These are phyloP conservation scores for Fomitopsis serialis DNA, from an alignment of 768 basidiomycete species.

Conservation along the genomic window DNA sequence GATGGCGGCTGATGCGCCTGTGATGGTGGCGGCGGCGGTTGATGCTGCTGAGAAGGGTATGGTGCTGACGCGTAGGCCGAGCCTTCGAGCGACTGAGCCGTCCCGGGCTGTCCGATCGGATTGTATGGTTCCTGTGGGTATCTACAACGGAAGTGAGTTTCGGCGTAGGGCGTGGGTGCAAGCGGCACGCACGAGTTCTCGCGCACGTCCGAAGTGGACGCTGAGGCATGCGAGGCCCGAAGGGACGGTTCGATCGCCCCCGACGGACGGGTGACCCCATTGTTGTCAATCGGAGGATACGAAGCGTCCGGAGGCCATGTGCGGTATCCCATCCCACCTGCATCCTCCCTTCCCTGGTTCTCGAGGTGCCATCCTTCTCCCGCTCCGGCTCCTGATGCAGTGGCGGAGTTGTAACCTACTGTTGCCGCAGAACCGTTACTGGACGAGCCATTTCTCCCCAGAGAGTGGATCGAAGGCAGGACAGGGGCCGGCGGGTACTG, in stretches of 20 bases:
- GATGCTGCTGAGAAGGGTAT: conserved; percentile 29
- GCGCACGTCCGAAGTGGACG: conserved; percentile 12
- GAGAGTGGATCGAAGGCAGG: conserved; percentile 50
- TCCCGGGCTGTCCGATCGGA: conserved; percentile 11
- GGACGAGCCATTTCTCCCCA: conserved; percentile 28
- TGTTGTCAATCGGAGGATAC: conserved; percentile 16
- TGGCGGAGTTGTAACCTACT: conserved; percentile 15
- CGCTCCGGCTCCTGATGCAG: conserved; percentile 10
- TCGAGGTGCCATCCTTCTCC: conserved; percentile 18
- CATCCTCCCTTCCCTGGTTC: conserved; percentile 15
- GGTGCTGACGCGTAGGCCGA: conserved; percentile 26
- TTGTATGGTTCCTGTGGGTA: conserved; percentile 16
- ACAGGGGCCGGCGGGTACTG: conserved; percentile 37
- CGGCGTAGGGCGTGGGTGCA: conserved; percentile 10
- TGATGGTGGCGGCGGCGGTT: conserved; percentile 18
- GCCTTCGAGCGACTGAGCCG: conserved; percentile 28
- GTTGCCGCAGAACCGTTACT: conserved; percentile 17
- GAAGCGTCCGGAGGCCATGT: conserved; percentile 19
- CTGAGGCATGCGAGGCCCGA: conserved; percentile 8
- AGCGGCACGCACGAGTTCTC: conserved; percentile 14
- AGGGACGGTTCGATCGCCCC: conserved; percentile 12
- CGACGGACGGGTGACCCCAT: conserved; percentile 7
- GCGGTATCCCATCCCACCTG: conserved; percentile 15
- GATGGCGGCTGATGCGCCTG: conserved; percentile 21
- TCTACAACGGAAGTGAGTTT: conserved; percentile 10